These are phyloP conservation scores for Entomortierella beljakovae DNA, from an alignment of 192 early-diverging fungal species.

Conservation along the genomic window DNA sequence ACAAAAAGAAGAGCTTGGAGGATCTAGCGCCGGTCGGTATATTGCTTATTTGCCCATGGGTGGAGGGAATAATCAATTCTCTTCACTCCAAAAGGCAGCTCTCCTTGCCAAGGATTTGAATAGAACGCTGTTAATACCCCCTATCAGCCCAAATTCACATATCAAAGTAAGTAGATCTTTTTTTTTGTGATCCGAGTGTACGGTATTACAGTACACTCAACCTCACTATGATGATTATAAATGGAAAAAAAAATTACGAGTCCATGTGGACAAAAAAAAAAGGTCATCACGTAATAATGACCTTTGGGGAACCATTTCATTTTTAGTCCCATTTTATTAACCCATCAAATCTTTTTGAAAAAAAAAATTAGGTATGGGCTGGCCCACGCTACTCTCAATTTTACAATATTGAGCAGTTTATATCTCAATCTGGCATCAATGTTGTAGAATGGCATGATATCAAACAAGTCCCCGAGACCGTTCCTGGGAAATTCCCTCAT, in stretches of 20 bases:
- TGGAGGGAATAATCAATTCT: constrained; percentile 45
- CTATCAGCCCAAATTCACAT: constrained; percentile 38
- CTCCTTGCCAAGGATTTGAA: constrained; percentile 44
- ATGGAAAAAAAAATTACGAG: neutral
- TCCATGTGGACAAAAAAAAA: neutral
- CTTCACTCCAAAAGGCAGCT: constrained; percentile 31
- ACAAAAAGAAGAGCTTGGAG: no score
- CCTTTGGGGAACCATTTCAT: neutral
- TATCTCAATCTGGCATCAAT: constrained; percentile 18
- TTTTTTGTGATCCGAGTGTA: neutral
- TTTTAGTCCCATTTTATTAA: neutral
- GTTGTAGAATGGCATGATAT: constrained; percentile 40
- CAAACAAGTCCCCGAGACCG: constrained; percentile 24
- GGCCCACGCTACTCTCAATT: constrained; percentile 35
- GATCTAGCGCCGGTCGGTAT: constrained; percentile 8
- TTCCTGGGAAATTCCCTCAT: constrained; percentile 7
- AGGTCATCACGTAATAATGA: neutral
- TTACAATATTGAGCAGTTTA: constrained; percentile 27
- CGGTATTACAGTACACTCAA: neutral
- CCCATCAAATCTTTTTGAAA: neutral
- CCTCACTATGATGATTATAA: neutral
- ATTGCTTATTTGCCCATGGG: constrained; percentile 37
- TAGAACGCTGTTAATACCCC: constrained; percentile 27
- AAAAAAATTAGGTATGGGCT: constrained; percentile 23
- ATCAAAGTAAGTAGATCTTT: constrained; percentile 7